These are phyloP conservation scores for Dothideomycetes sp. DNA, from an alignment of 2,329 filamentous ascomycete genomes.

Conservation along the genomic window DNA sequence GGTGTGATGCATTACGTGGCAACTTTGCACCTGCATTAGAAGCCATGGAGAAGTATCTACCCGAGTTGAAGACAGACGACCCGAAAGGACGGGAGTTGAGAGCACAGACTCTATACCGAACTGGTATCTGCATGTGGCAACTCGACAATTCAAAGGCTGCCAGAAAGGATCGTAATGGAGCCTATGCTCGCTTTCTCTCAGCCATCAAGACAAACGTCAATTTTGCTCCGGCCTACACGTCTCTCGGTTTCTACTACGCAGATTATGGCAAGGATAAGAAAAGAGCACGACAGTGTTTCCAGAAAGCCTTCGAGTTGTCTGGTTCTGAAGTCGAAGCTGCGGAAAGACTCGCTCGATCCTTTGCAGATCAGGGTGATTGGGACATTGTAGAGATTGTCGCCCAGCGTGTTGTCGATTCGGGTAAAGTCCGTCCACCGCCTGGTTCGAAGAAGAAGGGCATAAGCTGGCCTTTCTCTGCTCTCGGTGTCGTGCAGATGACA, in stretches of 20 bases:
- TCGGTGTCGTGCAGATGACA: constrained; percentile 90
- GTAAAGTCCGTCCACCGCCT: constrained; percentile 78
- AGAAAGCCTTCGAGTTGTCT: constrained; percentile 92
- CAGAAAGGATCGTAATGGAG: constrained; percentile 69
- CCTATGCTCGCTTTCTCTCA: constrained; percentile 74
- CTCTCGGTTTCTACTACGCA: constrained; percentile 78
- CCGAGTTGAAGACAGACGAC: constrained; percentile 54
- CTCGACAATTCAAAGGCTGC: constrained; percentile 63
- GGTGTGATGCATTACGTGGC: constrained; percentile 79
- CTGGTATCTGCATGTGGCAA: constrained; percentile 83
- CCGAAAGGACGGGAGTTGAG: constrained; percentile 60
- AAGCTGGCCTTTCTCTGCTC: constrained; percentile 90
- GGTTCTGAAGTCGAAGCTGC: constrained; percentile 77
- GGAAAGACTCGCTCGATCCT: constrained; percentile 73
- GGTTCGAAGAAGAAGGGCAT: constrained; percentile 88
- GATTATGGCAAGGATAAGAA: constrained; percentile 85
- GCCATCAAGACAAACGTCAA: constrained; percentile 80
- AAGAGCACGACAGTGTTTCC: constrained; percentile 83
- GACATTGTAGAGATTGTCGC: constrained; percentile 90
- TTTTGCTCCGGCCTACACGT: constrained; percentile 84
- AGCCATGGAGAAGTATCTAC: constrained; percentile 62
- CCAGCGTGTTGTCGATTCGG: constrained; percentile 86
- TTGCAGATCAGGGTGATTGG: constrained; percentile 89
- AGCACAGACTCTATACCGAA: constrained; percentile 75
- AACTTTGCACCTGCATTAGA: constrained; percentile 59